Conservation (phyloP, 306 rosid species). For the Cicer pinnatifidum region DNA sequence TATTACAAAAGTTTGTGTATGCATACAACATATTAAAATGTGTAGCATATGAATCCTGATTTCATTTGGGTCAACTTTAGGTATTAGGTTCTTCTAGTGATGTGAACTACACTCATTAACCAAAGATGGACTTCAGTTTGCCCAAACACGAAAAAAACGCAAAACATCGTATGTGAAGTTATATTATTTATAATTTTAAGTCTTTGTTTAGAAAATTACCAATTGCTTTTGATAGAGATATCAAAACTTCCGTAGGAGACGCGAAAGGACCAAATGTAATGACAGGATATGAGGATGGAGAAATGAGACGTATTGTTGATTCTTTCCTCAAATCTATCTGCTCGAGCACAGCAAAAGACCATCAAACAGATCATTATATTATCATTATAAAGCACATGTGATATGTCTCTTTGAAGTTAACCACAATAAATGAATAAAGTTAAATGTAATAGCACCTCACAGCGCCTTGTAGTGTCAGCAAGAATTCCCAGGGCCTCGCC, state of each 20-base stretch:
- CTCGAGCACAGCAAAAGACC: constrained; percentile 41
- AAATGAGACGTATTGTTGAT: constrained; percentile 60
- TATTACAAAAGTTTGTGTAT: not conserved
- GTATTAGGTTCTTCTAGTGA: constrained; percentile 28
- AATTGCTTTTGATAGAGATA: constrained; percentile 76
- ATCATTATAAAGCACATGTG: constrained; percentile 26
- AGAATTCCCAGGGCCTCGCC: constrained; percentile 89
- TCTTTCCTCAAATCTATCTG: constrained; percentile 91
- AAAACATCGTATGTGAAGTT: constrained; percentile 8
- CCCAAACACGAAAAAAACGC: not conserved
- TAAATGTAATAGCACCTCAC: constrained; percentile 73
- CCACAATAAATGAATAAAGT: constrained; percentile 34
- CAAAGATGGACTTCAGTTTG: constrained; percentile 11
- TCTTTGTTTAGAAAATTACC: constrained; percentile 58
- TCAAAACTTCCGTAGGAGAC: constrained; percentile 73
- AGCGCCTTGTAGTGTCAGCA: constrained; percentile 86
- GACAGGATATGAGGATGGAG: constrained; percentile 82
- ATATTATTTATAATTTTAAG: constrained; percentile 11
- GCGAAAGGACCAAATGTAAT: constrained; percentile 89
- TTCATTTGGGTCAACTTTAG: constrained; percentile 22
- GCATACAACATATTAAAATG: constrained; percentile 9
- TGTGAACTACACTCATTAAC: constrained; percentile 25
- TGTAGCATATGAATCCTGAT: constrained; percentile 10
- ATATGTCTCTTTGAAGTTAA: constrained; percentile 31
- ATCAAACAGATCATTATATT: constrained; percentile 33